Evolutionary conservation across 1,284 basidiomycete genomes (phyloP), one percentile per base, ranked within the genome.

Genomic region (Trametes versicolor): DNA sequence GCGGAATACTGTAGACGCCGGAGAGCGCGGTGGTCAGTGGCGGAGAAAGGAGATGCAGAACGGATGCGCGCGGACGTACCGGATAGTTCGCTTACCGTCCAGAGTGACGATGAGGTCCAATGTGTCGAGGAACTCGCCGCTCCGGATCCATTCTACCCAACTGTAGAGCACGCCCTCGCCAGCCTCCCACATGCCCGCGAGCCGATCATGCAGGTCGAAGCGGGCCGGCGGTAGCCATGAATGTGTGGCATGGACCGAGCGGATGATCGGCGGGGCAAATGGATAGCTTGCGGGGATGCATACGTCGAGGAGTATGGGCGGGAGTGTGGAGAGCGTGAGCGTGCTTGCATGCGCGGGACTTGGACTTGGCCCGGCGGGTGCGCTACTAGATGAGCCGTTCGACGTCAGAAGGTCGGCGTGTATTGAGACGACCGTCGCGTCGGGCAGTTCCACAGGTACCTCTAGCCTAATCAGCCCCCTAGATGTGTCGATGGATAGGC

Each of bases 131-230:
- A 90, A 89, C 25, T 87, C 84, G 12, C 87, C 91, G 25, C 81
- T 86, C 23, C 86, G 84, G 58, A 93, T 81, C 74, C 82, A 87
- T 73, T 93, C 91, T 45, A 92, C 81, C 90, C 91, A 92, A 45
- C 77, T 80, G 71, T 89, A 93, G 3, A 94, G 78, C 4, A 89
- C 79, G 15, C 84, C 83, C 62, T 90, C 85, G 10, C 85, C 86
- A 25, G 83, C 77, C 48, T 82, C 78, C 90, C 90, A 93, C 80
- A 85, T 84, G 0, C 79, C 78, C 34, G 77, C 65, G 51, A 93
- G 76, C 21, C 73, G 72, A 23, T 75, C 68, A 25, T 78, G 77
- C 6, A 92, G 75, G 10, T 72, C 74, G 13, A 71, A 50, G 77
- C 71, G 55, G 4, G 62, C 62, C 5, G 77, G 69, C 9, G 85